phyloP scores from a whole-genome alignment of 306 rosid genomes.

The Inga laurina region DNA sequence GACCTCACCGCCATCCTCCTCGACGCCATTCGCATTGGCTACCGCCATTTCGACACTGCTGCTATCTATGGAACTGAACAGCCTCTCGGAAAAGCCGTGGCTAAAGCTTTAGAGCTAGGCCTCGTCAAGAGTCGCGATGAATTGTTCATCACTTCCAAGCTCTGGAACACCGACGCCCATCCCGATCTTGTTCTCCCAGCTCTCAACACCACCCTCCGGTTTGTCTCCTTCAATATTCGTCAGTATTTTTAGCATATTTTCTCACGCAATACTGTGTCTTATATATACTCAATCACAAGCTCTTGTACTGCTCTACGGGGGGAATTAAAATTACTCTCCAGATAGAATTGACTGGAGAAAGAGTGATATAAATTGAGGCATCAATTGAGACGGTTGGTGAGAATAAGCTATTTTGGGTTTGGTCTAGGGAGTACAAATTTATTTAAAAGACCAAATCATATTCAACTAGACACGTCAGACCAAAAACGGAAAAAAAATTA shows the following conservation, averaged over 20 bases:
- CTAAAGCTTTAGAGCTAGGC: conserved; percentile 41
- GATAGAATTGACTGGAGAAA: not conserved
- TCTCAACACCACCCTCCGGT: conserved; percentile 49
- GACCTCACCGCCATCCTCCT: conserved; percentile 1
- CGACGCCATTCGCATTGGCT: conserved; percentile 25
- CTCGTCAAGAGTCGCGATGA: conserved; percentile 44
- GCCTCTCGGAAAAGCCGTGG: conserved; percentile 45
- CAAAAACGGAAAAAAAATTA: not conserved
- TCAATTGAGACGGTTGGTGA: not conserved
- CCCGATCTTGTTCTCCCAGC: conserved; percentile 56
- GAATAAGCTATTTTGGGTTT: not conserved
- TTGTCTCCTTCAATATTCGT: not conserved
- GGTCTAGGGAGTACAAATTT: not conserved
- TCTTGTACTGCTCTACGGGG: not conserved
- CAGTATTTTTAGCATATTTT: not conserved
- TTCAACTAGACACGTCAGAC: not conserved
- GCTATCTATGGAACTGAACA: conserved; percentile 39
- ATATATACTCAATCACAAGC: too few species aligned
- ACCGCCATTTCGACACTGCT: conserved; percentile 47
- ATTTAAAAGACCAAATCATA: not conserved
- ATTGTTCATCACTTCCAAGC: conserved; percentile 59
- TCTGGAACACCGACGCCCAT: conserved; percentile 47
- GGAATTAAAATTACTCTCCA: not conserved
- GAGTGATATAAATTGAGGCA: not conserved
- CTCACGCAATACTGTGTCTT: not conserved